Conservation (phyloP, 164 flowering plant genomes). For the Berberis thunbergii region DNA sequence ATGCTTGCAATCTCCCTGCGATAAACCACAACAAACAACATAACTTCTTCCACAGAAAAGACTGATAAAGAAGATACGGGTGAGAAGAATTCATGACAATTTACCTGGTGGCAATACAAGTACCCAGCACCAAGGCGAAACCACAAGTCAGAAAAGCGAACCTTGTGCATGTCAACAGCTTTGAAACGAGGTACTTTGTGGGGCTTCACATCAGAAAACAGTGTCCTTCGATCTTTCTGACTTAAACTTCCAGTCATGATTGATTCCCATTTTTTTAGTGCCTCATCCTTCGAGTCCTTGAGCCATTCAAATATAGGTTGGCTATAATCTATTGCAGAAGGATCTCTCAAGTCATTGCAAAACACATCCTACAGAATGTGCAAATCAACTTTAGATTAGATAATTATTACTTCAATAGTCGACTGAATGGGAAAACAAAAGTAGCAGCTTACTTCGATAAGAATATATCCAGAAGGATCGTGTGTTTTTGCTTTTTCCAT, state of each 20-base stretch:
- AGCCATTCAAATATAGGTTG: conserved; percentile 81
- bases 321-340: conserved; percentile 63
- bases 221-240: conserved; percentile 35
- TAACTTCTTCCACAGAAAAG: no score
- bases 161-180: conserved; percentile 49
- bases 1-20: conserved; percentile 77
- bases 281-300: conserved; percentile 52
- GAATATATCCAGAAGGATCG: conserved; percentile 89
- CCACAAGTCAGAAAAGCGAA: conserved; percentile 63
- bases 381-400: background rate
- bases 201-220: conserved; percentile 24
- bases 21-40: background rate
- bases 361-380: conserved; percentile 79
- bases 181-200: conserved; percentile 46
- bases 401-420: background rate
- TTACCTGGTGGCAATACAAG: conserved; percentile 89
- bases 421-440: background rate
- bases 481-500: conserved; percentile 61
- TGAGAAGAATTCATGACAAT: background rate
- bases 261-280: conserved; percentile 71
- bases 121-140: conserved; percentile 87
- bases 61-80: no score
- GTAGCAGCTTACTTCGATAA: conserved; percentile 55
- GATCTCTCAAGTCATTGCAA: conserved; percentile 75
- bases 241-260: conserved; percentile 44